Percentiles rank a stretch among this genome's conserved stretches.
Evolutionary conservation across 164 flowering plant genomes (phyloP).

Genomic region (Tetracentron sinense): DNA sequence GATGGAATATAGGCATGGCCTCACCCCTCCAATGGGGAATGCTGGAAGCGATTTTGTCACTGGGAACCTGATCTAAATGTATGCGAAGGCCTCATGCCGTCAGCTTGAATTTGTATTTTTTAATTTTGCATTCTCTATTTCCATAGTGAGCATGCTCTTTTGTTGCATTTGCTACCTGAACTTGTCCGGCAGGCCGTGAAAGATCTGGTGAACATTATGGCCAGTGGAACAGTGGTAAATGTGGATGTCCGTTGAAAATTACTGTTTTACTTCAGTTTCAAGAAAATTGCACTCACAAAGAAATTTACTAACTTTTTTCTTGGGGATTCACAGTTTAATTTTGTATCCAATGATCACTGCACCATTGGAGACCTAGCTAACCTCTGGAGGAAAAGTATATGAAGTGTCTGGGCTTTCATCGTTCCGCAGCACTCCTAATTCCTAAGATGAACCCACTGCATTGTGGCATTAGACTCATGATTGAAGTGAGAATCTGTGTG

Average conservation of each 20-base stretch:
- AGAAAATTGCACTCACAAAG: no score
- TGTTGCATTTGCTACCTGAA: conserved; percentile 63
- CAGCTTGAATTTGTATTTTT: conserved; percentile 5
- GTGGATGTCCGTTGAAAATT: conserved; percentile 80
- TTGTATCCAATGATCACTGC: no score
- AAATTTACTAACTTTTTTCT: no score
- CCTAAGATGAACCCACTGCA: no score
- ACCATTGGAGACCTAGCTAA: no score
- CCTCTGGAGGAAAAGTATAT: no score
- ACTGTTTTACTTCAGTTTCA: no score
- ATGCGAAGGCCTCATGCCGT: conserved; percentile 7
- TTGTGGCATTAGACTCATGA: no score
- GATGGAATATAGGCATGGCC: conserved; percentile 85
- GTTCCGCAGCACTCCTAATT: no score
- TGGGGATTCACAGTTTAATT: no score
- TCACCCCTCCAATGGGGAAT: conserved; percentile 97
- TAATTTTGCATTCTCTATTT: not conserved
- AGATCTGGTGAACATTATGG: conserved; percentile 70
- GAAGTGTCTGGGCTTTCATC: no score
- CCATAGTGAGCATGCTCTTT: not conserved
- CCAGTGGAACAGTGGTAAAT: conserved; percentile 64
- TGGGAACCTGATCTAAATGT: conserved; percentile 95
- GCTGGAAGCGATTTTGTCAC: conserved; percentile 89
- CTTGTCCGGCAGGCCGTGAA: conserved; percentile 84
- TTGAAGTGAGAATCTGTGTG: no score